Percentiles rank a stretch among this genome's conserved stretches.
phyloP scores from a whole-genome alignment of 2,329 filamentous ascomycete species.

The Penicillium sclerotigenum region DNA sequence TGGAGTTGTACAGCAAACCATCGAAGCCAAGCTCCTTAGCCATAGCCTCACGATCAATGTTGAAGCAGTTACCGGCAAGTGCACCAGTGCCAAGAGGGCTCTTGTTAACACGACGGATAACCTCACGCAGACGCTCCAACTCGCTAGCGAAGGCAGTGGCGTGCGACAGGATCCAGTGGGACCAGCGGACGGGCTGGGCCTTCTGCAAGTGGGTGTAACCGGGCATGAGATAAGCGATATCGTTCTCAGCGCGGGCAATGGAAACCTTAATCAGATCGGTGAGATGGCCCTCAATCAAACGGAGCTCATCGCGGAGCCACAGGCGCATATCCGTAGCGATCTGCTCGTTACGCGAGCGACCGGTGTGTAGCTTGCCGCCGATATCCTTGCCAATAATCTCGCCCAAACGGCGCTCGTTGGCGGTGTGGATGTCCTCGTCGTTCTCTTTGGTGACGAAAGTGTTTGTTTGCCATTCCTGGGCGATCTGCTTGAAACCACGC shows the following conservation, averaged over 20 bases:
- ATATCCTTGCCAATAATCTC: conserved; percentile 84
- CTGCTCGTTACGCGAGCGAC: conserved; percentile 85
- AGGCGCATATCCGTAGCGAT: conserved; percentile 86
- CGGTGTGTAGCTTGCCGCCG: conserved; percentile 85
- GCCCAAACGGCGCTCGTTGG: conserved; percentile 68
- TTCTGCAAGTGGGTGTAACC: conserved; percentile 86
- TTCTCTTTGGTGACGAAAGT: conserved; percentile 39
- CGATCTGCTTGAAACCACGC: conserved; percentile 61
- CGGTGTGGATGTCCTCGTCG: conserved; percentile 64
- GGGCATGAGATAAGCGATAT: conserved; percentile 78
- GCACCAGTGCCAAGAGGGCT: conserved; percentile 71
- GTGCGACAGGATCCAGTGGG: conserved; percentile 76
- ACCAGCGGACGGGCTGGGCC: conserved; percentile 76
- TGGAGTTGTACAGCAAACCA: conserved; percentile 70
- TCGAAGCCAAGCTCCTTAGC: conserved; percentile 78
- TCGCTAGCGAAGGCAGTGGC: conserved; percentile 69
- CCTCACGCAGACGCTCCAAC: conserved; percentile 71
- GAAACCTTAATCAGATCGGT: conserved; percentile 68
- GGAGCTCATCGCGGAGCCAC: conserved; percentile 76
- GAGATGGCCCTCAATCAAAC: conserved; percentile 65
- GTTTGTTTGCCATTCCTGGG: conserved; percentile 43
- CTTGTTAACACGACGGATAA: conserved; percentile 70
- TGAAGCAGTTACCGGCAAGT: conserved; percentile 77
- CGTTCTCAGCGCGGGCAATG: conserved; percentile 65
- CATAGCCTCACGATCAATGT: conserved; percentile 75